Evolutionary conservation across 2,329 filamentous ascomycete species (phyloP), one percentile per base, ranked within the genome.

Genomic region (Neurospora crassa): DNA sequence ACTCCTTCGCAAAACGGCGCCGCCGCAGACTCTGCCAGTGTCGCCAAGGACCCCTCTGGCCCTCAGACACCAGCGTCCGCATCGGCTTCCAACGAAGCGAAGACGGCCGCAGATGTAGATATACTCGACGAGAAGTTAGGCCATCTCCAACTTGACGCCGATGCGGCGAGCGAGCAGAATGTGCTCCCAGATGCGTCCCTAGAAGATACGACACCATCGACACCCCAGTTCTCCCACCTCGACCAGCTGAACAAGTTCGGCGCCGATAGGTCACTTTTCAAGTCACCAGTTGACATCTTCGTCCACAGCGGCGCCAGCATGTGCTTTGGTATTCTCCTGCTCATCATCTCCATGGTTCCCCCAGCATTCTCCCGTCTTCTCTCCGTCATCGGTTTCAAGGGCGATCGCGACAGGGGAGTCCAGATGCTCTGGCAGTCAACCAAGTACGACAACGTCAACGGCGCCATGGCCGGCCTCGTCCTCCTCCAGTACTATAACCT

Each of bases 321-420:
- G 80, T 97, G 94, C 80, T 97, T 94, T 77, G 96, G 96, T 3
- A 87, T 96, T 41, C 83, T 98, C 1, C 86, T 96, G 16, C 85
- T 98, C 1, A 85, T 98, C 70, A 90, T 98, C n/a, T 96, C 93
- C 14, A 91, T 98, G 83, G 90, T 98, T 0, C 96, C 96, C 0
- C 96, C 96, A 0, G 89, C 94, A 0, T 97, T 98, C 80, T 91
- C 89, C n/a, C 91, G 89, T 71, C 87, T 99, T 1, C 85, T 98
- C 4, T 92, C 91, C 72, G 91, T 98, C 59, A 91, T 97, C 40
- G 96, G 96, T 1, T 98, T 98, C 82, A 90, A 89, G 73, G 96
- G 96, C 41, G 94, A 98, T 79, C 90, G 94, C 63, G 89, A 93
- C 73, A 87, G 91, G 47, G 96, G 94, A 11, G 85, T 97, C 41